These are phyloP conservation scores for Citrullus amarus DNA, from an alignment of 306 rosid species.

Conservation along the genomic window DNA sequence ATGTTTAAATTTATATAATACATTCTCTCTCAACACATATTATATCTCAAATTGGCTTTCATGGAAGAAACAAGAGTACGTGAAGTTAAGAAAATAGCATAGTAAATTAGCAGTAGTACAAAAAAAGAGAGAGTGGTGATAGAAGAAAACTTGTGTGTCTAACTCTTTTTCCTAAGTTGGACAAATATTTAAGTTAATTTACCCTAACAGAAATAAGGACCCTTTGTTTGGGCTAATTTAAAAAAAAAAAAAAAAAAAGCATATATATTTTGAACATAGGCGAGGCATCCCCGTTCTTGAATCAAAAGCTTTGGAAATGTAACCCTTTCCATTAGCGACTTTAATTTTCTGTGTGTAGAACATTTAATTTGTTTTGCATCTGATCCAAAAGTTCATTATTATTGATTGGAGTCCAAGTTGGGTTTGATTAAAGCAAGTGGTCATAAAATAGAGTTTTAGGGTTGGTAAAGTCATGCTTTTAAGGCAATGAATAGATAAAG, in stretches of 20 bases:
- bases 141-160: too few relatives aligned
- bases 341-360: not conserved
- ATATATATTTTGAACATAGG: not conserved
- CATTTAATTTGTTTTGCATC: not conserved
- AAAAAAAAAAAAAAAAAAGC: too few relatives aligned
- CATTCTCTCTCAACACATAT: too few relatives aligned
- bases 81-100: too few relatives aligned
- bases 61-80: too few relatives aligned
- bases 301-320: not conserved
- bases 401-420: not conserved
- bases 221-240: not conserved
- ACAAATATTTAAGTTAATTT: not conserved
- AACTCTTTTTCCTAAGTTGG: too few relatives aligned
- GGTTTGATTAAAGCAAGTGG: not conserved
- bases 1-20: too few relatives aligned
- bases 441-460: not conserved
- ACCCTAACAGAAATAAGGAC: not conserved
- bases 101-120: too few relatives aligned
- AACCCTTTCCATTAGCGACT: not conserved
- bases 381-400: not conserved
- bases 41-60: too few relatives aligned
- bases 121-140: too few relatives aligned
- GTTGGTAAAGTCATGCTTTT: slow-evolving; percentile 10
- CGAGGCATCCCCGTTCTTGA: not conserved
- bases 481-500: slow-evolving; percentile 1